phyloP scores from a whole-genome alignment of 257 asterid species.

The Eucommia ulmoides region DNA sequence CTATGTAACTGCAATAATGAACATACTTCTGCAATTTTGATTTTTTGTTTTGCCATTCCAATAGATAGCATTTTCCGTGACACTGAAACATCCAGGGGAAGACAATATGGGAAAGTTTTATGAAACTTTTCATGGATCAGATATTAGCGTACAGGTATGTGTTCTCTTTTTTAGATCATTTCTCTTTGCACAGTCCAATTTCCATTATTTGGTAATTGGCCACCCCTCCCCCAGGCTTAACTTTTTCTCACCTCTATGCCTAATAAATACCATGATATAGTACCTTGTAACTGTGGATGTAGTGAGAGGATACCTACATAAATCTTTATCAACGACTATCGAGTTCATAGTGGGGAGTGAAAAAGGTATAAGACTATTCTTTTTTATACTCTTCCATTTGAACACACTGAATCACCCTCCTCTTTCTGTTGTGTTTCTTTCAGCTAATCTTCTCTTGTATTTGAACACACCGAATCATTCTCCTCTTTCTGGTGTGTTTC shows the following conservation, averaged over 20 bases:
- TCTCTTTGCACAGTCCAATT: too few species aligned
- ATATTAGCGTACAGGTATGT: slow-evolving; percentile 68
- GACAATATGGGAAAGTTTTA: slow-evolving; percentile 41
- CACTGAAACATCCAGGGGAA: slow-evolving; percentile 40
- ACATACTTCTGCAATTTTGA: slow-evolving; percentile 6
- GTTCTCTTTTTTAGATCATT: neutral
- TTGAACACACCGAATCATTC: too few species aligned
- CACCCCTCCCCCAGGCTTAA: neutral
- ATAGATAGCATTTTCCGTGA: slow-evolving; percentile 69
- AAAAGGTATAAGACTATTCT: slow-evolving; percentile 31
- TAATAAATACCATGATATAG: slow-evolving; percentile 31
- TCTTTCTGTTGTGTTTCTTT: neutral
- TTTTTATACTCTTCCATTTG: neutral
- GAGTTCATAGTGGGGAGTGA: slow-evolving; percentile 68
- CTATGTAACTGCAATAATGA: neutral
- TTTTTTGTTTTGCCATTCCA: neutral
- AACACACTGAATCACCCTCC: neutral
- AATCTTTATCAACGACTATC: slow-evolving; percentile 49
- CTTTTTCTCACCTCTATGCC: slow-evolving; percentile 22
- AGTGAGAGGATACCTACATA: slow-evolving; percentile 73
- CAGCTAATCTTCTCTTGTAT: slow-evolving; percentile 29
- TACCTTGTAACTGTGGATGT: slow-evolving; percentile 63
- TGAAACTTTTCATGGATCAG: slow-evolving; percentile 81
- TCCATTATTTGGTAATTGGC: too few species aligned
- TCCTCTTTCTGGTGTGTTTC: slow-evolving; percentile 7